Evolutionary conservation across 2,329 filamentous ascomycete species (phyloP).

Genomic region (Cercospora janseana): DNA sequence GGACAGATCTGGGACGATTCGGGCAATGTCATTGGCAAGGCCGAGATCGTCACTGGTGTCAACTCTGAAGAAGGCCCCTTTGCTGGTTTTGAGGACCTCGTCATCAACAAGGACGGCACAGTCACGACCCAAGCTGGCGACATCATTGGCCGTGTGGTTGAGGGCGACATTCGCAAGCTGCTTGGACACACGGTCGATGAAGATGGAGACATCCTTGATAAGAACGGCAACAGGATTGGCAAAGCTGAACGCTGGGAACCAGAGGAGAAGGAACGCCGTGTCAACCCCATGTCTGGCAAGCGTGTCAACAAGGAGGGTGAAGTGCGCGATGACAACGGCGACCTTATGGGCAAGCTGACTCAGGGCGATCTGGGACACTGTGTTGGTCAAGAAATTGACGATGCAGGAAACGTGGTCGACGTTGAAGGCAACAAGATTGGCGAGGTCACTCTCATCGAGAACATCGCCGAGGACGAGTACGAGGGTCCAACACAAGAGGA

Average conservation of each 20-base stretch:
- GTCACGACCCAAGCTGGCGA: slow-evolving; percentile 48
- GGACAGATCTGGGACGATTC: slow-evolving; percentile 64
- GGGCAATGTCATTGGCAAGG: slow-evolving; percentile 60
- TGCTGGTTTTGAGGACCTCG: slow-evolving; percentile 57
- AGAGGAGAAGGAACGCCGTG: slow-evolving; percentile 53
- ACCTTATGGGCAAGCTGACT: slow-evolving; percentile 51
- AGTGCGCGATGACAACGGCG: slow-evolving; percentile 52
- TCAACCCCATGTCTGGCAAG: slow-evolving; percentile 60
- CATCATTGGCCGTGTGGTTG: slow-evolving; percentile 51
- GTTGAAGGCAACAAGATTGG: slow-evolving; percentile 62
- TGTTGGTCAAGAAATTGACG: slow-evolving; percentile 53
- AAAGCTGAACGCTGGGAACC: slow-evolving; percentile 55
- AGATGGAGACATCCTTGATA: slow-evolving; percentile 53
- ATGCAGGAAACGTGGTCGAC: slow-evolving; percentile 54
- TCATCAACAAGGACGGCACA: slow-evolving; percentile 58
- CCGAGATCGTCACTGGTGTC: slow-evolving; percentile 55
- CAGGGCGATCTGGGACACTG: slow-evolving; percentile 53
- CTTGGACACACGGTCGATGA: slow-evolving; percentile 52
- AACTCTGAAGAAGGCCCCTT: slow-evolving; percentile 56
- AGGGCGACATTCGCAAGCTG: slow-evolving; percentile 53
- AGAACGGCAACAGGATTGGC: slow-evolving; percentile 54
- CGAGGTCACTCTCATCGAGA: slow-evolving; percentile 61
- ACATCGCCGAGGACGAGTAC: slow-evolving; percentile 53
- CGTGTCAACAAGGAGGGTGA: slow-evolving; percentile 55
- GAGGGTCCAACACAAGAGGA: slow-evolving; percentile 56